A percentile compares a stretch with the other conserved stretches of the same genome.
Conservation (phyloP, 2,329 filamentous ascomycete genomes). For the Knufia fluminis region DNA sequence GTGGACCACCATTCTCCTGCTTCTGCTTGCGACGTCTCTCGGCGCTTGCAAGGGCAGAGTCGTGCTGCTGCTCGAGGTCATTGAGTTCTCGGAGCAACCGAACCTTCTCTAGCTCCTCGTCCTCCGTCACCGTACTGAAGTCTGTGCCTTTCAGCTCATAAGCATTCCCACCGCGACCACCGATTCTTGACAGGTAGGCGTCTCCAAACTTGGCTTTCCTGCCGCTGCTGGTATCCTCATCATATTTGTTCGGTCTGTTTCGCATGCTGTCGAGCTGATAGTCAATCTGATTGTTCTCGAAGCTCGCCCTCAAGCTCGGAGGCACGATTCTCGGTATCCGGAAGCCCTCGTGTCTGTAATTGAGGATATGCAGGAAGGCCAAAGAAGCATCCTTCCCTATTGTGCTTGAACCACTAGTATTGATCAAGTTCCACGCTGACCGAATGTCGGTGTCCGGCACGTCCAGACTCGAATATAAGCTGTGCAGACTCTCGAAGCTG, state of each 20-base stretch:
- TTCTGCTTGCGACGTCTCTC: slow-evolving; percentile 47
- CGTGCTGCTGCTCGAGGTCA: slow-evolving; percentile 81
- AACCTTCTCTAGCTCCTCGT: slow-evolving; percentile 95
- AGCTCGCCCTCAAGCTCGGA: slow-evolving; percentile 78
- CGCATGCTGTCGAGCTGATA: slow-evolving; percentile 78
- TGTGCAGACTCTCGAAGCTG: slow-evolving; percentile 22
- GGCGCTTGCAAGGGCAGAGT: slow-evolving; percentile 66
- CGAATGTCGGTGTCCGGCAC: slow-evolving; percentile 70
- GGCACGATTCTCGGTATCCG: slow-evolving; percentile 87
- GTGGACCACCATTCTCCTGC: slow-evolving; percentile 16
- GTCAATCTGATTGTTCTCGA: slow-evolving; percentile 93
- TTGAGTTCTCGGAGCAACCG: slow-evolving; percentile 83
- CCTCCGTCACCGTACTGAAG: slow-evolving; percentile 73
- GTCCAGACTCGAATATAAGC: slow-evolving; percentile 55
- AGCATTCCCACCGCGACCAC: slow-evolving; percentile 66
- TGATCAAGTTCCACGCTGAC: slow-evolving; percentile 94
- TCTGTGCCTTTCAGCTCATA: slow-evolving; percentile 68
- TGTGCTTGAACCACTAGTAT: slow-evolving; percentile 69
- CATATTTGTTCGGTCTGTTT: slow-evolving; percentile 49
- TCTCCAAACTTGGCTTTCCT: slow-evolving; percentile 97
- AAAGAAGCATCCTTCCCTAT: slow-evolving; percentile 94
- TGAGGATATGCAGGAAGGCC: slow-evolving; percentile 92
- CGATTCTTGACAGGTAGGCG: slow-evolving; percentile 84
- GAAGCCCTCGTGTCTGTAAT: slow-evolving; percentile 89
- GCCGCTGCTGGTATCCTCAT: slow-evolving; percentile 72